Evolutionary conservation across 1,284 basidiomycete genomes (phyloP).

Genomic region (Prillingera fragicola): DNA sequence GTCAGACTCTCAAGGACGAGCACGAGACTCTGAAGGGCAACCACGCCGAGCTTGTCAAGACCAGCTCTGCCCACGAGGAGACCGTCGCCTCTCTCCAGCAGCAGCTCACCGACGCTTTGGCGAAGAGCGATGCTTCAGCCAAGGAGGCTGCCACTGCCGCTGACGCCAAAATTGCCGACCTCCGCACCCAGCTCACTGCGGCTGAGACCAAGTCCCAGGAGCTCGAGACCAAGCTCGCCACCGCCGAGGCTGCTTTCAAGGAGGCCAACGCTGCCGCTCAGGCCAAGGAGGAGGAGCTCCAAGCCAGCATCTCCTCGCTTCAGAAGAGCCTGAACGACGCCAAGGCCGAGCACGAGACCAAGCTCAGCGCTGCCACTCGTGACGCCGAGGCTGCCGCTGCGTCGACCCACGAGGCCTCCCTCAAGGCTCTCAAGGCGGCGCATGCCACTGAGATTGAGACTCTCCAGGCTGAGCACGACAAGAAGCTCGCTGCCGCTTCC

Average conservation of each 20-base stretch:
- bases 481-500: constrained; percentile 1
- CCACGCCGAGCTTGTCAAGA: constrained; percentile 21
- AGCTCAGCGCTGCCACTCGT: not conserved
- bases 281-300: constrained; percentile 5
- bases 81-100: constrained; percentile 19
- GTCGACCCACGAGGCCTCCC: too few species aligned
- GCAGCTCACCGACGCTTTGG: constrained; percentile 17
- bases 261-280: constrained; percentile 6
- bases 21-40: constrained; percentile 10
- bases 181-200: constrained; percentile 7
- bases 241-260: not conserved
- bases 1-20: too few species aligned
- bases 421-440: constrained; percentile 19
- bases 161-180: constrained; percentile 1
- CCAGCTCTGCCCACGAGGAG: constrained; percentile 18
- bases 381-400: constrained; percentile 4
- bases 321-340: constrained; percentile 1
- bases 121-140: constrained; percentile 10
- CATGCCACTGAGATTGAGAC: constrained; percentile 12
- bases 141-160: not conserved
- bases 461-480: constrained; percentile 6
- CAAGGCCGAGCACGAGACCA: constrained; percentile 1
- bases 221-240: constrained; percentile 15
- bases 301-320: too few species aligned
- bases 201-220: constrained; percentile 15